Conservation (phyloP, 129 eudicot genomes). For the Flaveria linearis region DNA sequence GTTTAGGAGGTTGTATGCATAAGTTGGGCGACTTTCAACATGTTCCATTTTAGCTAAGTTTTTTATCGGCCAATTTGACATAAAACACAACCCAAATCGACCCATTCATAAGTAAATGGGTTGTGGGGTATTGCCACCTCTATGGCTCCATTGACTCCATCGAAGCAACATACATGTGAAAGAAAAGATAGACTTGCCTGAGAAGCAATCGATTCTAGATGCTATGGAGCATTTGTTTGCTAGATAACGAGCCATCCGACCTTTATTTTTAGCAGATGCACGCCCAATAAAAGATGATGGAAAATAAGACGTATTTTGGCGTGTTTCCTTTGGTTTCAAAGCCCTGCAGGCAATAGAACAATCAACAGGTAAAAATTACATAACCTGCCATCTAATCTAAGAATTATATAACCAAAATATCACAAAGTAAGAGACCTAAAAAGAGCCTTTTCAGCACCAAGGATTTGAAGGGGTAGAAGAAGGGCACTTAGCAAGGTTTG, state of each 20-base stretch:
- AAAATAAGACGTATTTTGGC: conserved; percentile 90
- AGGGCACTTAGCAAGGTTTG: conserved; percentile 93
- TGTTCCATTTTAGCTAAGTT: neutral
- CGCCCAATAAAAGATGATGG: conserved; percentile 95
- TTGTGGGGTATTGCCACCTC: neutral
- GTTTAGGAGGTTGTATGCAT: neutral
- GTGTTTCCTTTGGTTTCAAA: conserved; percentile 88
- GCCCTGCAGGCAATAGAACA: conserved; percentile 51
- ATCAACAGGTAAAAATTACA: neutral
- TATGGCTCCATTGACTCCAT: neutral
- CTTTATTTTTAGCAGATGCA: conserved; percentile 87
- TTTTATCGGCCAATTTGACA: neutral
- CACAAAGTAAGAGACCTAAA: conserved; percentile 55
- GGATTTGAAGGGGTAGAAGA: conserved; percentile 95
- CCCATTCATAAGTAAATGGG: neutral
- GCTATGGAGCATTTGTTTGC: conserved; percentile 99
- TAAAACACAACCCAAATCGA: neutral
- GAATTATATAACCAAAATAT: neutral
- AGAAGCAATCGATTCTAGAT: conserved; percentile 85
- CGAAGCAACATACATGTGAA: neutral
- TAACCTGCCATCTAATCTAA: neutral
- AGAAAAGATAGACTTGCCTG: conserved; percentile 41
- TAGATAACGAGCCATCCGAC: conserved; percentile 98
- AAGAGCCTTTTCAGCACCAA: conserved; percentile 97
- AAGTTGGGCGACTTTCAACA: neutral